Base-by-base conservation (phyloP, 2,329 filamentous ascomycete species). In the Colletotrichum aenigma region DNA sequence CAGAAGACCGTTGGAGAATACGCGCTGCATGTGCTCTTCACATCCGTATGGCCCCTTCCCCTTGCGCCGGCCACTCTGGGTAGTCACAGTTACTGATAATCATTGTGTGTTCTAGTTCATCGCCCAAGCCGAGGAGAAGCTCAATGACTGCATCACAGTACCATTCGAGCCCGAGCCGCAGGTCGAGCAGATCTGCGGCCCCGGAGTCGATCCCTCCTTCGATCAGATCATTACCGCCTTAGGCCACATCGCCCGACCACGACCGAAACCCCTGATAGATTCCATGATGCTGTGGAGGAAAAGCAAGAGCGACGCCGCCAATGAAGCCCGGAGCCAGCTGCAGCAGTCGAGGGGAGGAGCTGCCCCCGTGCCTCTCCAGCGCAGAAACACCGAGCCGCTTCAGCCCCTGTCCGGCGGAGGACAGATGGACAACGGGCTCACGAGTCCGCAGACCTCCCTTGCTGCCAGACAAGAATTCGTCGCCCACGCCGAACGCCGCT, bases 251-350 rank as follows among this genome's bases (percentile, higher is more conserved):
- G 95, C 96, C 69, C 94, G 95, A 75, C 94, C 96, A 79, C 98
- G 97, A 82, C 97, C 97, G 7, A 98, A 98, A 83, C 95, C 96
- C 7, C 86, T 99, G 67, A 98, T 99, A 81, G 97, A 99, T 84
- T 96, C 95, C 24, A 96, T 99, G 84, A 99, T 99, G 95, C 91
- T 98, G 36, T 99, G 97, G 97, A 93, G 97, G 71, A 98, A 98
- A 85, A 95, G 92, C 78, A 98, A 98, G 87, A 98, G 96, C 78
- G 96, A 98, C 84, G 93, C 94, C 26, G 96, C 96, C 32, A 93
- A 92, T 79, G 91, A 93, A 77, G 93, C 94, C 32, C 89, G 92
- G 26, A 84, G 78, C 60, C 88, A 92, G 80, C 84, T 92, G 26
- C 90, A 92, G 78, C 90, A 92, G 70, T 83, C 87, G 24, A 87